Conservation (phyloP, 2,329 filamentous ascomycete species). For the Nannizziopsis arthrosporioides region DNA sequence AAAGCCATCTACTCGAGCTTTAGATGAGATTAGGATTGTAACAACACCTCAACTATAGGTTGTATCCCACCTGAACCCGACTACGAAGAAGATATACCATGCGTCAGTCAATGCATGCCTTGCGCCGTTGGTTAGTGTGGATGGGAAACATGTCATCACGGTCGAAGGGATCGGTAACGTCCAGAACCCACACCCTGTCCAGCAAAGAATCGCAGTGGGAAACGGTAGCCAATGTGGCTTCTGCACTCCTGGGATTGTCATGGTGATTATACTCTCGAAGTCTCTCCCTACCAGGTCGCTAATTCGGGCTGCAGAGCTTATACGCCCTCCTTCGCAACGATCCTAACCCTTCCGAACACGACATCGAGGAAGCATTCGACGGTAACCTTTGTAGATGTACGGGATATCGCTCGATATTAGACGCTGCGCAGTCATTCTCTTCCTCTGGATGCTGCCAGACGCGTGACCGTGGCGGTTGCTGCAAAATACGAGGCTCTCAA, state of each 20-base stretch:
- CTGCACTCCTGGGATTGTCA: constrained; percentile 94
- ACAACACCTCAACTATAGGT: constrained; percentile 28
- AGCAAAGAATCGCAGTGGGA: constrained; percentile 79
- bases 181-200: constrained; percentile 73
- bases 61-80: constrained; percentile 84
- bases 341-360: constrained; percentile 60
- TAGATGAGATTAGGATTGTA: not conserved
- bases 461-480: constrained; percentile 54
- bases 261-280: constrained; percentile 38
- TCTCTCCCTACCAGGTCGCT: not conserved
- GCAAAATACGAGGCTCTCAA: constrained; percentile 37
- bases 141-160: constrained; percentile 96
- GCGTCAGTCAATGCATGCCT: constrained; percentile 94
- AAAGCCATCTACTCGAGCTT: not conserved
- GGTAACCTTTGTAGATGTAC: constrained; percentile 94
- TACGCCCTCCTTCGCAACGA: constrained; percentile 88
- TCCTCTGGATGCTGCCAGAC: constrained; percentile 42
- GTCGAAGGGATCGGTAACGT: constrained; percentile 90
- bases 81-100: constrained; percentile 86
- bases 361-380: constrained; percentile 92
- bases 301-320: constrained; percentile 49
- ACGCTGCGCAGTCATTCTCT: constrained; percentile 78
- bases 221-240: constrained; percentile 94
- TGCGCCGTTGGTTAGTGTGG: constrained; percentile 80
- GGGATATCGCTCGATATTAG: constrained; percentile 84